phyloP scores from a whole-genome alignment of 2,329 filamentous ascomycete species.

The Didymosphaeria variabile region DNA sequence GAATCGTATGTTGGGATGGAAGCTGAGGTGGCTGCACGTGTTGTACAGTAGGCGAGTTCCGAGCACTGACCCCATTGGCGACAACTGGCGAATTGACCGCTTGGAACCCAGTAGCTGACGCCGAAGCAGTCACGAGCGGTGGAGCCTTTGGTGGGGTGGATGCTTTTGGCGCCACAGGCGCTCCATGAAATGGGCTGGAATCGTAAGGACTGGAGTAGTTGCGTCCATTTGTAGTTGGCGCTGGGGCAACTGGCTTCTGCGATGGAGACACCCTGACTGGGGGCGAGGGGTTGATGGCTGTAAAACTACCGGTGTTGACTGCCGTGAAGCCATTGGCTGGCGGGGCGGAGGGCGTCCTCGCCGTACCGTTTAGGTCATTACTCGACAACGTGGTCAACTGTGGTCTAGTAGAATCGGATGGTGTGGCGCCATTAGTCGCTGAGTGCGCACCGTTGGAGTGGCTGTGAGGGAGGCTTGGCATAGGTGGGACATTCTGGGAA shows the following conservation, averaged over 20 bases:
- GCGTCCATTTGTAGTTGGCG: slow-evolving; percentile 27
- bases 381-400: slow-evolving; percentile 40
- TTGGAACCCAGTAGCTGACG: slow-evolving; percentile 23
- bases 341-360: slow-evolving; percentile 24
- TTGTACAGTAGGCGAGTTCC: slow-evolving; percentile 33
- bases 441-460: slow-evolving; percentile 31
- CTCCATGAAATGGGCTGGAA: slow-evolving; percentile 27
- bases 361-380: slow-evolving; percentile 40
- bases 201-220: slow-evolving; percentile 44
- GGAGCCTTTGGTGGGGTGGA: slow-evolving; percentile 28
- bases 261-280: slow-evolving; percentile 25
- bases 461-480: slow-evolving; percentile 25
- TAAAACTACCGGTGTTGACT: slow-evolving; percentile 35
- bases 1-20: slow-evolving; percentile 29
- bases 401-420: slow-evolving; percentile 32
- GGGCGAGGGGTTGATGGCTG: slow-evolving; percentile 34
- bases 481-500: slow-evolving; percentile 39
- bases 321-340: slow-evolving; percentile 29
- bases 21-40: slow-evolving; percentile 28
- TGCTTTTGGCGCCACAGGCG: slow-evolving; percentile 21
- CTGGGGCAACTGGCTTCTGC: slow-evolving; percentile 19
- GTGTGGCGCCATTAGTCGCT: slow-evolving; percentile 23
- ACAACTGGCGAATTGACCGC: slow-evolving; percentile 23
- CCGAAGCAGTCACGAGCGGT: slow-evolving; percentile 19
- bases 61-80: slow-evolving; percentile 25